These are phyloP conservation scores for Vigna angularis DNA, from an alignment of 306 rosid genomes.

Conservation along the genomic window DNA sequence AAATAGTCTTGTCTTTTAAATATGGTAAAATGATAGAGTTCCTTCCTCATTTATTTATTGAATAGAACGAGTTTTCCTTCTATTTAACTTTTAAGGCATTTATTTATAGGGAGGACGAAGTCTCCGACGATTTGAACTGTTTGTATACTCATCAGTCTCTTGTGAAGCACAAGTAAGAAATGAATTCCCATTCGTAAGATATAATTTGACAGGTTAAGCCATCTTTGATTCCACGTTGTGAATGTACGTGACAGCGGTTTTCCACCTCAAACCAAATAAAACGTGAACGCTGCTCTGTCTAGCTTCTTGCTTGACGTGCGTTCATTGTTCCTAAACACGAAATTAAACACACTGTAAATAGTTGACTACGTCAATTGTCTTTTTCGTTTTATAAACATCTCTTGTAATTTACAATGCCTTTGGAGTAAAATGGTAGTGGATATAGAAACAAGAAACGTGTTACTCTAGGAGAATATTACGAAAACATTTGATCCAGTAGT, in stretches of 20 bases:
- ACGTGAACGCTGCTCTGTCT: neutral
- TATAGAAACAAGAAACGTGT: neutral
- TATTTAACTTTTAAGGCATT: neutral
- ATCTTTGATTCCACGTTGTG: neutral
- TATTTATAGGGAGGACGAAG: neutral
- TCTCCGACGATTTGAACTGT: neutral
- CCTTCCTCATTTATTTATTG: neutral
- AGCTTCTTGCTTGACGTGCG: neutral
- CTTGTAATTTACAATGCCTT: neutral
- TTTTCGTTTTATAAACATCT: neutral
- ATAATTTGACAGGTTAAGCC: neutral
- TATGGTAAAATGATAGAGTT: constrained; percentile 5
- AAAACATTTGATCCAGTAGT: constrained; percentile 80
- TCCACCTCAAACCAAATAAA: neutral
- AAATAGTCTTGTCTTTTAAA: neutral
- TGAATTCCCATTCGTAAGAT: neutral
- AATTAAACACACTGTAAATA: neutral
- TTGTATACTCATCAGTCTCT: neutral
- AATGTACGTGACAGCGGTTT: neutral
- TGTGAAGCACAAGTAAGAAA: neutral
- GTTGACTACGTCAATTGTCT: neutral
- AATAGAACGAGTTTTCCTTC: constrained; percentile 4
- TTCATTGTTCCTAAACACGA: neutral
- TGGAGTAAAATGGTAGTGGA: neutral
- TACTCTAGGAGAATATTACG: constrained; percentile 30